Conservation (phyloP, 129 eudicot genomes). For the Calendula officinalis region DNA sequence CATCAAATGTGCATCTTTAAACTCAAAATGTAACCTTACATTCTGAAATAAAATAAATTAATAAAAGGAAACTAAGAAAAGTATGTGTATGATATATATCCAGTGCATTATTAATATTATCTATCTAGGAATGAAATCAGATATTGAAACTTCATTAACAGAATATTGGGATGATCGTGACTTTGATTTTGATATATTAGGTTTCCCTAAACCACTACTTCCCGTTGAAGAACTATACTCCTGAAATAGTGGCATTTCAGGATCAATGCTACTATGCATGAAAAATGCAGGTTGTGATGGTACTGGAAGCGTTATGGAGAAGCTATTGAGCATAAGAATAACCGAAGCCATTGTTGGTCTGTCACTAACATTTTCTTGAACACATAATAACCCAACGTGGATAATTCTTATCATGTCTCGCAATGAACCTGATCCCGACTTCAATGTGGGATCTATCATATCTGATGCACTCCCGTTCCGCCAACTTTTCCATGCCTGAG, state of each 20-base stretch:
- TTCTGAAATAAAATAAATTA: too few species aligned
- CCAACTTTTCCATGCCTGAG: conserved; percentile 9
- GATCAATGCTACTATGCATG: not conserved
- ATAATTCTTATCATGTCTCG: not conserved
- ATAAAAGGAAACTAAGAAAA: not conserved
- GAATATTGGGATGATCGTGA: not conserved
- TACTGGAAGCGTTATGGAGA: not conserved
- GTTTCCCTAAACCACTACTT: not conserved
- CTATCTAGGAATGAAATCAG: not conserved
- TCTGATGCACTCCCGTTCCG: not conserved
- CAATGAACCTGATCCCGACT: conserved; percentile 2
- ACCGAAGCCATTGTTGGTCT: conserved; percentile 9
- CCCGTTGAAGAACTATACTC: not conserved
- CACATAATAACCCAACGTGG: not conserved
- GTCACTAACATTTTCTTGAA: not conserved
- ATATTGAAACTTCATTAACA: not conserved
- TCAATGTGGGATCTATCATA: not conserved
- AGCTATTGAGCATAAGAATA: not conserved
- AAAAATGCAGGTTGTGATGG: conserved; percentile 7
- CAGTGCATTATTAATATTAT: not conserved
- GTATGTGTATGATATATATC: not conserved
- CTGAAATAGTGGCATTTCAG: not conserved
- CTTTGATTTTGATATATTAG: too few species aligned
- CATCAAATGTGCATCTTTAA: too few species aligned
- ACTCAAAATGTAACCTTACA: too few species aligned